A percentile compares a stretch with the other conserved stretches of the same genome.
Conservation (phyloP, 2,329 filamentous ascomycete species). For the Talaromyces sp. region DNA sequence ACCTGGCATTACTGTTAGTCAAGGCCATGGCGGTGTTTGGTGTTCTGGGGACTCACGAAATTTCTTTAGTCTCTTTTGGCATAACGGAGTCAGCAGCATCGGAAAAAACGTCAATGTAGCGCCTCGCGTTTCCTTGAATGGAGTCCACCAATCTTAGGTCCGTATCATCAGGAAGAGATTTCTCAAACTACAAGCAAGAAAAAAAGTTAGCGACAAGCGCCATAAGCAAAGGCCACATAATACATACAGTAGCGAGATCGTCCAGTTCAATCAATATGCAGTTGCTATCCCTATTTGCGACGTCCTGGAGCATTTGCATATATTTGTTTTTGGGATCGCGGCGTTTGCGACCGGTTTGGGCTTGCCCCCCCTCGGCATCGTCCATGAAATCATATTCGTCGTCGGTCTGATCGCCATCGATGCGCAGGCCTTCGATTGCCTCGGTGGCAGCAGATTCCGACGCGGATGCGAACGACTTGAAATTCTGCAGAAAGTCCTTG, state of each 20-base stretch:
- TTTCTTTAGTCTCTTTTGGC: slow-evolving; percentile 71
- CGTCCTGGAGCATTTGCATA: slow-evolving; percentile 76
- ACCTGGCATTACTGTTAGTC: slow-evolving; percentile 46
- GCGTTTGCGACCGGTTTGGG: slow-evolving; percentile 43
- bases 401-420: slow-evolving; percentile 79
- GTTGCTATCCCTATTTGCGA: slow-evolving; percentile 72
- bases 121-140: slow-evolving; percentile 85
- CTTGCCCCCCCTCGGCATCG: slow-evolving; percentile 59
- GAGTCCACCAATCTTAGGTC: slow-evolving; percentile 68
- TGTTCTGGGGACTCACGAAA: slow-evolving; percentile 56
- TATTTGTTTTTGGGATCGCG: slow-evolving; percentile 74
- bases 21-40: neutral
- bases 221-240: neutral
- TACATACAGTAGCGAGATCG: slow-evolving; percentile 68
- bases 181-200: slow-evolving; percentile 61
- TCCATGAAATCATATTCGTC: slow-evolving; percentile 95
- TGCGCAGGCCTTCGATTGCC: slow-evolving; percentile 76
- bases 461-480: slow-evolving; percentile 70
- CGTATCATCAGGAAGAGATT: slow-evolving; percentile 61
- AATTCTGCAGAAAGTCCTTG: slow-evolving; percentile 79
- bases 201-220: neutral
- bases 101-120: slow-evolving; percentile 90
- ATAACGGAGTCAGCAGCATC: slow-evolving; percentile 82
- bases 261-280: slow-evolving; percentile 86
- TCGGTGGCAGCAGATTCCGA: slow-evolving; percentile 65